These are phyloP conservation scores for Nannochloris sp. DNA, from an alignment of 139 green algal genomes.

Conservation along the genomic window DNA sequence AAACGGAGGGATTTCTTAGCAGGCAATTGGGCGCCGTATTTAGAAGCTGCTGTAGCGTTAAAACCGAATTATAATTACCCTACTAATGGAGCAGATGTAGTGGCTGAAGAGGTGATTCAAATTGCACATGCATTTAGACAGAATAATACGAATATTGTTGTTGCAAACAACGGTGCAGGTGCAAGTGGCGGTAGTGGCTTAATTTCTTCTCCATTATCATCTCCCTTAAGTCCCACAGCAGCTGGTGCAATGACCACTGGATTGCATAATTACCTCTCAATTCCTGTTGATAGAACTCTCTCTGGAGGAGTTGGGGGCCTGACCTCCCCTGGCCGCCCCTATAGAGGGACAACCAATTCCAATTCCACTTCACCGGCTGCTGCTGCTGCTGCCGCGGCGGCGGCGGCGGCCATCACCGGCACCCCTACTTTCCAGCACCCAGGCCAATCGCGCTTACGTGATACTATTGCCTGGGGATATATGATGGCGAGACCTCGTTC, in stretches of 20 bases:
- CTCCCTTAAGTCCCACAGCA: too few relatives aligned
- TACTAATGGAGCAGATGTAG: constrained; percentile 37
- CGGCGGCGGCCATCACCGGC: too few relatives aligned
- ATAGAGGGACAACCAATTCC: too few relatives aligned
- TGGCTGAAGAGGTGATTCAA: not conserved
- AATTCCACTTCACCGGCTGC: too few relatives aligned
- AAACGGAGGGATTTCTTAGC: constrained; percentile 47
- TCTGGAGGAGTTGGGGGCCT: too few relatives aligned
- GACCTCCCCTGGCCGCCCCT: too few relatives aligned
- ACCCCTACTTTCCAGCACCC: not conserved
- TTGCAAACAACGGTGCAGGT: too few relatives aligned
- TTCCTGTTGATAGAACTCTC: too few relatives aligned
- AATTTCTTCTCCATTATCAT: not conserved
- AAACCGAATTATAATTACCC: constrained; percentile 1
- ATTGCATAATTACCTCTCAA: too few relatives aligned
- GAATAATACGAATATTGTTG: too few relatives aligned
- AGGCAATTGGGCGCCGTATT: constrained; percentile 53
- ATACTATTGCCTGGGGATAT: constrained; percentile 57
- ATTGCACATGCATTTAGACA: not conserved
- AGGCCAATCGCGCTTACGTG: constrained; percentile 29
- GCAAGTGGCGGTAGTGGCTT: not conserved
- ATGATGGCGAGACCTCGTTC: constrained; percentile 36
- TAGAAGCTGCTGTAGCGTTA: constrained; percentile 32
- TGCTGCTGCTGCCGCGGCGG: too few relatives aligned
- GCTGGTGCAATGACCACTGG: not conserved